Conservation (phyloP, 805 yeast species). For the Debaryomyces hansenii region DNA sequence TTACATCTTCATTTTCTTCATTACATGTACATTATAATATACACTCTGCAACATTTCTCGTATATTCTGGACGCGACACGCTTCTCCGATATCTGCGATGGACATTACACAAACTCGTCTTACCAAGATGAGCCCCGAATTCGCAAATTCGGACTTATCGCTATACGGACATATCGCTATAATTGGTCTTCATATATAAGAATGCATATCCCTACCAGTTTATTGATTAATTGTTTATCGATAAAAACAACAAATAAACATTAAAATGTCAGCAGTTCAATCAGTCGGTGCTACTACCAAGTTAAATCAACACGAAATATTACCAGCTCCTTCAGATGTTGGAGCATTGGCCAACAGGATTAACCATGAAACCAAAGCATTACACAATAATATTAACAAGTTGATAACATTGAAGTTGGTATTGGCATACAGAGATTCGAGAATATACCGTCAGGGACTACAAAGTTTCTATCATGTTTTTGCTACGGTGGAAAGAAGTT, state of each 20-base stretch:
- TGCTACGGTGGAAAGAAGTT: conserved; percentile 57
- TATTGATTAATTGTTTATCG: neutral
- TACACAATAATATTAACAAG: conserved; percentile 70
- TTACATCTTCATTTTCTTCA: no score
- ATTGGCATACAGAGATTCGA: conserved; percentile 71
- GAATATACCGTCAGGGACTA: conserved; percentile 77
- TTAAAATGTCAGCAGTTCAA: conserved; percentile 16
- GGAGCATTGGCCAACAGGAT: conserved; percentile 86
- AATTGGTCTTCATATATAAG: neutral
- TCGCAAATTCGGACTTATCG: neutral
- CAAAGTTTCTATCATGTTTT: conserved; percentile 73
- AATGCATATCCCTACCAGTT: neutral
- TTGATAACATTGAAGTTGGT: conserved; percentile 69
- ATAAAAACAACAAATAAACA: neutral
- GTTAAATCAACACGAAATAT: conserved; percentile 47
- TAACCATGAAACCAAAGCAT: conserved; percentile 61
- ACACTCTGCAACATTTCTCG: no score
- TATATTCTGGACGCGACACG: neutral
- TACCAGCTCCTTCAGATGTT: conserved; percentile 76
- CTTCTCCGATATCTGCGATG: neutral
- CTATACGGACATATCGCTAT: neutral
- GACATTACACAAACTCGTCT: neutral
- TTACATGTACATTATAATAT: no score
- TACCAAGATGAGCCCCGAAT: neutral
- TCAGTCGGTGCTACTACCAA: conserved; percentile 30